Percentiles rank a stretch among this genome's conserved stretches.
These are phyloP conservation scores for Xylona heveae DNA, from an alignment of 495 filamentous ascomycete genomes.

Conservation along the genomic window DNA sequence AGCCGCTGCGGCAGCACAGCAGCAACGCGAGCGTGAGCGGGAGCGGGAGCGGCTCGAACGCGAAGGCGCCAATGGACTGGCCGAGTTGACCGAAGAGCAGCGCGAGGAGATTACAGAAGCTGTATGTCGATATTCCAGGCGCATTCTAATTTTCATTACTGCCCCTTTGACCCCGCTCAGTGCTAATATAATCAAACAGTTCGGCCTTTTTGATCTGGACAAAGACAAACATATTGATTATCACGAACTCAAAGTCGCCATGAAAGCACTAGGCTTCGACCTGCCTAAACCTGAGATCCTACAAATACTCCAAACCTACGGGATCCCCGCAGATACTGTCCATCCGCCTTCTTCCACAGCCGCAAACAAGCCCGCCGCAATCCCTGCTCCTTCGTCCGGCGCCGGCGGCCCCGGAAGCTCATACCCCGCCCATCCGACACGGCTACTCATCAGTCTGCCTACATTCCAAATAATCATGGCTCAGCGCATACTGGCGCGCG, in stretches of 20 bases:
- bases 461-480: conserved; percentile 65
- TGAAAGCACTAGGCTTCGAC: conserved; percentile 90
- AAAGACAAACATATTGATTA: conserved; percentile 88
- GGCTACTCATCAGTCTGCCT: conserved; percentile 47
- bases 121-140: no score
- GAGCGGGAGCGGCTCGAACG: conserved; percentile 5
- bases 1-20: conserved; percentile 3
- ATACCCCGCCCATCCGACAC: conserved; percentile 15
- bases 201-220: conserved; percentile 92
- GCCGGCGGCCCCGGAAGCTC: conserved; percentile 16
- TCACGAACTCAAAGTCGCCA: conserved; percentile 93
- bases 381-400: conserved; percentile 4
- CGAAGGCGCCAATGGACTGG: background rate
- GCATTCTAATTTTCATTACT: no score
- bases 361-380: conserved; percentile 9
- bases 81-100: conserved; percentile 57
- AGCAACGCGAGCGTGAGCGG: conserved; percentile 2
- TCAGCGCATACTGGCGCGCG: conserved; percentile 52
- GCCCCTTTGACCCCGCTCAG: no score
- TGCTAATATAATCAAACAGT: no score
- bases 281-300: conserved; percentile 67
- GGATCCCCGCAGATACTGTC: conserved; percentile 28
- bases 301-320: conserved; percentile 49
- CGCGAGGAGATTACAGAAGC: conserved; percentile 78
- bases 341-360: conserved; percentile 19